These are phyloP conservation scores for Lactarius hengduanensis DNA, from an alignment of 768 basidiomycete genomes.

Conservation along the genomic window DNA sequence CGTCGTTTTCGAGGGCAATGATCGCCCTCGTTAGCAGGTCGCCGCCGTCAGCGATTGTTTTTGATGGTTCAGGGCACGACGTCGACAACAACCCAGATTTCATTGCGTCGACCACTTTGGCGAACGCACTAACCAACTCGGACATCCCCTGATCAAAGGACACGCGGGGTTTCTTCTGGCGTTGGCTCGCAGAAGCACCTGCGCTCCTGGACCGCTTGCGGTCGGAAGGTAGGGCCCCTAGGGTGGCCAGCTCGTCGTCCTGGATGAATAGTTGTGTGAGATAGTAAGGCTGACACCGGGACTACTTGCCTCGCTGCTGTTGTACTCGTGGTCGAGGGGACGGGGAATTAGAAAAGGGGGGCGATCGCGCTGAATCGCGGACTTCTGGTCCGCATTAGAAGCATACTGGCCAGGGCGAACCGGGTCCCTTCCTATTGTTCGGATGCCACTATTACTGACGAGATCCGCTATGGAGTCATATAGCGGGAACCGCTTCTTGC, in stretches of 20 bases:
- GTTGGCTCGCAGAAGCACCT: not conserved
- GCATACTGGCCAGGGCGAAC: not conserved
- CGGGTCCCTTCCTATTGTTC: not conserved
- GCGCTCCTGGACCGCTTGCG: not conserved
- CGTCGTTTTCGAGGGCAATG: not conserved
- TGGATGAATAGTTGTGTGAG: not conserved
- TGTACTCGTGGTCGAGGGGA: not conserved
- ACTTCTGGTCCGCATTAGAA: not conserved
- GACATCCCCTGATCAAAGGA: not conserved
- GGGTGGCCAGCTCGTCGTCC: not conserved
- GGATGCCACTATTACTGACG: not conserved
- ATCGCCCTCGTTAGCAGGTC: not conserved
- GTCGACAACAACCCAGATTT: no score
- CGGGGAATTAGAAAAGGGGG: not conserved
- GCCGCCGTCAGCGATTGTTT: not conserved
- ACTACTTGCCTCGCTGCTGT: not conserved
- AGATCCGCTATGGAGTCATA: not conserved
- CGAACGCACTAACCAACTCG: not conserved
- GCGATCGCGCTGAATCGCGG: not conserved
- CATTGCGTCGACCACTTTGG: not conserved
- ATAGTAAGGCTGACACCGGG: not conserved
- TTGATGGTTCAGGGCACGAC: no score
- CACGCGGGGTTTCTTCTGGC: not conserved
- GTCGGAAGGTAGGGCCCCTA: not conserved
- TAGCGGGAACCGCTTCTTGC: not conserved